Conservation (phyloP, 2,329 filamentous ascomycete genomes). For the Ophiocordyceps australis region DNA sequence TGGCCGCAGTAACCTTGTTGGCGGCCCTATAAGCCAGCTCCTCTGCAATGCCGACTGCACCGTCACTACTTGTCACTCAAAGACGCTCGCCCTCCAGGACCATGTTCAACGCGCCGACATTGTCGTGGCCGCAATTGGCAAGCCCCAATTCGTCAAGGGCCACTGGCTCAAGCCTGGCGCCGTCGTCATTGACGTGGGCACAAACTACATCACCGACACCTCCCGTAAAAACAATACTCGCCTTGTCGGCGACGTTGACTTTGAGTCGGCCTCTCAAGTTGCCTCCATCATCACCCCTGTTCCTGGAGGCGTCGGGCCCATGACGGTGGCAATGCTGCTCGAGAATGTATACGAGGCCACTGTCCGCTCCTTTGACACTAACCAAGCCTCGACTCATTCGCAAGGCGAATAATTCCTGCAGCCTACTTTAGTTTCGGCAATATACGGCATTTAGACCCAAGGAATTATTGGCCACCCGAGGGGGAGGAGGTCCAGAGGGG, state of each 20-base stretch:
- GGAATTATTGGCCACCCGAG: too few relatives aligned
- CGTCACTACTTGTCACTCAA: slow-evolving; percentile 89
- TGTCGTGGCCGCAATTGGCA: slow-evolving; percentile 79
- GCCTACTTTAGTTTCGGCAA: too few relatives aligned
- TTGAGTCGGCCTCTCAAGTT: slow-evolving; percentile 63
- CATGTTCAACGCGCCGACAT: slow-evolving; percentile 76
- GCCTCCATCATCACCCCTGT: slow-evolving; percentile 92
- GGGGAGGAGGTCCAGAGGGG: too few relatives aligned
- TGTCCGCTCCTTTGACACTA: slow-evolving; percentile 66
- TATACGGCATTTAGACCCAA: too few relatives aligned
- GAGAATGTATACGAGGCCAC: slow-evolving; percentile 89
- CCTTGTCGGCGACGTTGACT: slow-evolving; percentile 91
- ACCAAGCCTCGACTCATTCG: too few relatives aligned
- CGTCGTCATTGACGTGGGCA: slow-evolving; percentile 96
- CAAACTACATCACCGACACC: slow-evolving; percentile 81
- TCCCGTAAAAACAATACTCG: slow-evolving; percentile 85
- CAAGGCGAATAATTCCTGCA: too few relatives aligned
- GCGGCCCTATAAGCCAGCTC: slow-evolving; percentile 89
- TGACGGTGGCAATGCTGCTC: slow-evolving; percentile 97
- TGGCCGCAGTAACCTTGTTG: slow-evolving; percentile 91
- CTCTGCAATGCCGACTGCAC: slow-evolving; percentile 92
- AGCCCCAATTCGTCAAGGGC: slow-evolving; percentile 75
- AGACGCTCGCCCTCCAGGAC: slow-evolving; percentile 54
- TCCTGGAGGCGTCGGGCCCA: slow-evolving; percentile 89
- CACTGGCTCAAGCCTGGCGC: slow-evolving; percentile 89